A percentile compares a stretch with the other conserved stretches of the same genome.
phyloP scores from a whole-genome alignment of 2,329 filamentous ascomycete genomes.

The Colletotrichum gigasporum region DNA sequence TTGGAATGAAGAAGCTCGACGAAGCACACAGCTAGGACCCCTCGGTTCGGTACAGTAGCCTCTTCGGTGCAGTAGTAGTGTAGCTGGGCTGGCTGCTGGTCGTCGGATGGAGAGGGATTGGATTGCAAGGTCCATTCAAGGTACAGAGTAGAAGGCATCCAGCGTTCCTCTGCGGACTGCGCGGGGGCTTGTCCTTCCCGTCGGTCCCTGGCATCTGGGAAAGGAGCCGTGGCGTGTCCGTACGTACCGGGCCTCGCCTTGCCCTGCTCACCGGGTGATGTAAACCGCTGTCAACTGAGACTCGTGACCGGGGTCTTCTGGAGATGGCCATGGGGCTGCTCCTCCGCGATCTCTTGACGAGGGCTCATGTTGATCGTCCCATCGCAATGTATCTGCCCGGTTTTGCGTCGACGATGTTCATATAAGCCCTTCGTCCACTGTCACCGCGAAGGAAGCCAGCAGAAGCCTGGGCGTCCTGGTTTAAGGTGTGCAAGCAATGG shows the following conservation, averaged over 20 bases:
- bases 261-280: slow-evolving; percentile 24
- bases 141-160: background rate
- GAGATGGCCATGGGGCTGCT: slow-evolving; percentile 4
- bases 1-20: slow-evolving; percentile 3
- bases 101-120: too few species aligned
- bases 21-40: too few species aligned
- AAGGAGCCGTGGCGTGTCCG: slow-evolving; percentile 14
- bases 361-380: background rate
- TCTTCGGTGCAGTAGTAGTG: too few species aligned
- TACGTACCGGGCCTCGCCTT: slow-evolving; percentile 13
- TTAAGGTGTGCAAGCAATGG: background rate
- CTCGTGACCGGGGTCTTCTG: slow-evolving; percentile 10
- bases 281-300: slow-evolving; percentile 18
- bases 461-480: too few species aligned
- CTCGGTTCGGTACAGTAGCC: too few species aligned
- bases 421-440: too few species aligned
- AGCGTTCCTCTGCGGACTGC: slow-evolving; percentile 1
- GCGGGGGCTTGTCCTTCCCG: slow-evolving; percentile 4
- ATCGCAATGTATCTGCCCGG: background rate
- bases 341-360: slow-evolving; percentile 11
- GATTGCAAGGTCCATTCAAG: too few species aligned
- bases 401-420: background rate
- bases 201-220: slow-evolving; percentile 7
- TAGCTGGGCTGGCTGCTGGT: background rate
- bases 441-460: too few species aligned